Evolutionary conservation across 2,329 filamentous ascomycete species (phyloP).

Genomic region (Stagonosporopsis rhizophila): DNA sequence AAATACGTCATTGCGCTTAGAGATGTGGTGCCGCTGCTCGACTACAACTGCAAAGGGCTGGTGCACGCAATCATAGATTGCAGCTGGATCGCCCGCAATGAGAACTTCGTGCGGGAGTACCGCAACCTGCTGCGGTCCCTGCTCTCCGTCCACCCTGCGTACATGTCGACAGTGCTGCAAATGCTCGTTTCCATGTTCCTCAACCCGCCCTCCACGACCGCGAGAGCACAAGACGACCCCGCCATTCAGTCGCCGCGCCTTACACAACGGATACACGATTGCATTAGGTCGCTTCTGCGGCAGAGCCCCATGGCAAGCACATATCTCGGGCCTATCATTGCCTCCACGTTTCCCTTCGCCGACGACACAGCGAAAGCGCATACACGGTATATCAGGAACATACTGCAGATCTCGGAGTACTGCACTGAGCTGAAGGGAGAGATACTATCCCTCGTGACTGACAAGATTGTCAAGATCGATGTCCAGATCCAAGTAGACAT

Average conservation of each 20-base stretch:
- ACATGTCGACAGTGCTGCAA: slow-evolving; percentile 74
- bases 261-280: slow-evolving; percentile 76
- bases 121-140: slow-evolving; percentile 67
- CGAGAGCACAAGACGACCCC: slow-evolving; percentile 62
- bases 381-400: slow-evolving; percentile 85
- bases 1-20: slow-evolving; percentile 67
- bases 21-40: slow-evolving; percentile 62
- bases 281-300: slow-evolving; percentile 76
- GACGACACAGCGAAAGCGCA: slow-evolving; percentile 80
- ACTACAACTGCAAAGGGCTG: slow-evolving; percentile 63
- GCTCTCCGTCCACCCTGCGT: slow-evolving; percentile 82
- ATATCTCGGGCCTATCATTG: slow-evolving; percentile 71
- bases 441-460: slow-evolving; percentile 81
- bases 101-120: slow-evolving; percentile 64
- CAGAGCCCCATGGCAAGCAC: slow-evolving; percentile 81
- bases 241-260: slow-evolving; percentile 69
- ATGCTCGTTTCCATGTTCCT: slow-evolving; percentile 84
- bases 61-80: slow-evolving; percentile 65
- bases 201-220: slow-evolving; percentile 62
- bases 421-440: slow-evolving; percentile 79
- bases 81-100: slow-evolving; percentile 68
- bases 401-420: slow-evolving; percentile 79
- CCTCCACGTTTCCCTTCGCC: slow-evolving; percentile 75
- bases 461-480: slow-evolving; percentile 90
- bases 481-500: slow-evolving; percentile 93